Conservation (phyloP, 2,329 filamentous ascomycete genomes). For the Microthyrium microscopicum region DNA sequence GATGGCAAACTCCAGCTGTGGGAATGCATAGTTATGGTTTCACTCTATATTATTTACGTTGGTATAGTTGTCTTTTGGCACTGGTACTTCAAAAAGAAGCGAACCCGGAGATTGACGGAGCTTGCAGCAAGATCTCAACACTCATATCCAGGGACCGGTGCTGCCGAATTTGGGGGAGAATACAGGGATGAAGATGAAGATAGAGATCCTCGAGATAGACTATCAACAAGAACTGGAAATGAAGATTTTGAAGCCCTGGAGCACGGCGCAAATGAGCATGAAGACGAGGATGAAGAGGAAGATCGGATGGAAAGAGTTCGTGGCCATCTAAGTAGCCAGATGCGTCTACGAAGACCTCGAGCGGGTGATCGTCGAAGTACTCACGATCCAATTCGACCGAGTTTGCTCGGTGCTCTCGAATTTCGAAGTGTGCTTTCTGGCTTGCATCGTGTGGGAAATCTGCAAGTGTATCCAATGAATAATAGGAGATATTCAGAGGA, state of each 20-base stretch:
- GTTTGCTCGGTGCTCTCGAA: constrained; percentile 81
- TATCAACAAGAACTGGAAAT: constrained; percentile 26
- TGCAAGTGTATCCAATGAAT: constrained; percentile 52
- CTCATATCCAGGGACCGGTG: constrained; percentile 42
- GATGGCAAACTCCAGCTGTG: constrained; percentile 73
- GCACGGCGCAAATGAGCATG: constrained; percentile 37
- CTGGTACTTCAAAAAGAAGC: constrained; percentile 57
- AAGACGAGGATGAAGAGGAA: constrained; percentile 41
- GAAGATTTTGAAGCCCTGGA: constrained; percentile 50
- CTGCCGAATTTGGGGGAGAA: constrained; percentile 37
- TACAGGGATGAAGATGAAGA: constrained; percentile 39
- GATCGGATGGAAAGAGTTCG: constrained; percentile 46
- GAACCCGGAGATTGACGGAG: constrained; percentile 45
- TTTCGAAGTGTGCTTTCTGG: constrained; percentile 85
- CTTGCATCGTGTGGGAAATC: constrained; percentile 64
- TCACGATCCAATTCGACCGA: constrained; percentile 75
- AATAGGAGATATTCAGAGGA: constrained; percentile 55
- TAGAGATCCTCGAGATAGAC: constrained; percentile 19
- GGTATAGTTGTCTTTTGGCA: constrained; percentile 80
- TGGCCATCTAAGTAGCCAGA: constrained; percentile 79
- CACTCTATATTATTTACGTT: constrained; percentile 82
- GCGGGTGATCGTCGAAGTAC: constrained; percentile 52
- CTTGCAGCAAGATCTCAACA: constrained; percentile 60
- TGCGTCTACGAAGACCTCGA: constrained; percentile 64
- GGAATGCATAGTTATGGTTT: constrained; percentile 85